Percentiles rank a stretch among this genome's conserved stretches.
Evolutionary conservation across 78 protist genomes (phyloP).

Genomic region (Isochrysis galbana): DNA sequence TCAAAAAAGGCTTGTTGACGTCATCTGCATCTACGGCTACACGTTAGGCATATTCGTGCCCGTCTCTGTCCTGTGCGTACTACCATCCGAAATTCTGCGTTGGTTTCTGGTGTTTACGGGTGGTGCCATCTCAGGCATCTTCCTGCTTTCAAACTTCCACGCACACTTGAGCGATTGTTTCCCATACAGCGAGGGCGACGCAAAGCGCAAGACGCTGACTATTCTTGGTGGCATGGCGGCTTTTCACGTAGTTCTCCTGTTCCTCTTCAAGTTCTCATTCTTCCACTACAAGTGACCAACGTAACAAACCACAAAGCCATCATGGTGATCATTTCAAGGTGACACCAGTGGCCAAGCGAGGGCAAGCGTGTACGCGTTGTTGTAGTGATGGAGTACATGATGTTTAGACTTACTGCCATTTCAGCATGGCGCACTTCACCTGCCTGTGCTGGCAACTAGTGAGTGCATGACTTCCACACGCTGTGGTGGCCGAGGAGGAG

Average conservation of each 20-base stretch:
- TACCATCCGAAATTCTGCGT: background rate
- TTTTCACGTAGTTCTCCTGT: background rate
- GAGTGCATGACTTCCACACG: too few relatives aligned
- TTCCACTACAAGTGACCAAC: background rate
- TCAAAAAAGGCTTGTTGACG: background rate
- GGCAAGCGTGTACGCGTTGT: too few relatives aligned
- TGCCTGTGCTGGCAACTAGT: too few relatives aligned
- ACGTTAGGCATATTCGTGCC: background rate
- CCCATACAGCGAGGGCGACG: slow-evolving; percentile 10
- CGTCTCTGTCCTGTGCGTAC: background rate
- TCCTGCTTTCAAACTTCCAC: background rate
- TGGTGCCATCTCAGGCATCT: background rate
- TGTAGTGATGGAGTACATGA: too few relatives aligned
- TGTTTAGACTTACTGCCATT: too few relatives aligned
- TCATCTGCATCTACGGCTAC: slow-evolving; percentile 13
- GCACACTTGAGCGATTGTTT: slow-evolving; percentile 13
- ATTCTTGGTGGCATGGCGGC: background rate
- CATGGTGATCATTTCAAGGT: too few relatives aligned
- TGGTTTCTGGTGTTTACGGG: background rate
- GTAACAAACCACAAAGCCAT: too few relatives aligned
- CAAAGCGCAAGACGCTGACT: background rate
- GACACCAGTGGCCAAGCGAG: too few relatives aligned
- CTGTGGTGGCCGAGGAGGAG: too few relatives aligned
- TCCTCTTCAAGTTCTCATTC: background rate
- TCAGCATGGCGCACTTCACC: too few relatives aligned